Evolutionary conservation across 1,139 yeast genomes (phyloP), one percentile per base, ranked within the genome.

Genomic region (Arxiozyma bovina): DNA sequence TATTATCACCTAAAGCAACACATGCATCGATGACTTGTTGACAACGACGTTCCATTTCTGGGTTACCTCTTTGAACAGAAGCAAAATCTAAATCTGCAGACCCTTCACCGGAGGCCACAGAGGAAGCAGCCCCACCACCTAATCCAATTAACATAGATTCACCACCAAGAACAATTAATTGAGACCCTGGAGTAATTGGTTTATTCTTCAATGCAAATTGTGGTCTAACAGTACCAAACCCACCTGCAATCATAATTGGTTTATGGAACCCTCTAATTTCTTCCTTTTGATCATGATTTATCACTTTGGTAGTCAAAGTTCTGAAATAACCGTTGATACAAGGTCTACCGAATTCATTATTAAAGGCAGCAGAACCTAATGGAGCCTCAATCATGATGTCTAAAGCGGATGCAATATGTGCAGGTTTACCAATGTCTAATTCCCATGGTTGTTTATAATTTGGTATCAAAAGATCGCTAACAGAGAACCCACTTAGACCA

Each of bases 121-220:
- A 88, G 7, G 99, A 93, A 11, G 99, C 99, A 50, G 99, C 99
- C 74, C 99, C 99, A 68, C 99, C 99, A 67, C 99, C 99, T 57
- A 93, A 80, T 67, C 99, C 99, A 73, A 94, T 93, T 65, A 94
- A 81, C 99, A 94, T 93, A n/a, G 91, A 87, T 64, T 91, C 96
- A 56, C 99, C 99, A 68, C 99, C 99, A 54, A 94, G 81, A 30
- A 94, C 99, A 68, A 94, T 88, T 61, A 94, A 78, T 56, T 87
- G 83, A 34, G 98, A 84, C 23, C 97, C 97, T 38, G 98, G 96
- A 4, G 96, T 88, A 62, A 94, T 90, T 59, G 81, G 85, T 55
- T 83, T 82, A 69, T 89, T 86, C 72, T 94, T 94, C 62, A 94
- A 77, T 11, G 99, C 93, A 67, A 91, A 83, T 59, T 82, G 90